Conservation (phyloP, 202 grass and related monocot species). For the Dendrocalamus latiflorus region DNA sequence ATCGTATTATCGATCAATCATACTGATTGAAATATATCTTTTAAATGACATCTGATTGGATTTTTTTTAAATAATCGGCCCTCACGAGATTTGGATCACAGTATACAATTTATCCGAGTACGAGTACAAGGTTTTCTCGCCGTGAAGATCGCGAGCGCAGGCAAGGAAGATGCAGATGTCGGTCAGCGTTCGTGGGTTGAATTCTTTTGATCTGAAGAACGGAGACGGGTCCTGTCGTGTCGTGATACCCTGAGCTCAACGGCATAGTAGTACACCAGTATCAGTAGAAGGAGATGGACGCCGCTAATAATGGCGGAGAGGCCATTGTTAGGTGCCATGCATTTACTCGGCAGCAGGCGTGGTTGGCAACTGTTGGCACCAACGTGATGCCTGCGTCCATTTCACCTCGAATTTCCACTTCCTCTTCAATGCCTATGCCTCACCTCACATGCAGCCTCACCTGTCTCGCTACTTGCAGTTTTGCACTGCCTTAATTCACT, state of each 20-base stretch:
- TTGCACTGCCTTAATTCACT: not conserved
- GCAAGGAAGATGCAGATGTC: no score
- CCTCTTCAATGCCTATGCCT: constrained; percentile 12
- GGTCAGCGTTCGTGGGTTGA: not conserved
- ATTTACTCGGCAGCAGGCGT: not conserved
- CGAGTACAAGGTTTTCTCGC: not conserved
- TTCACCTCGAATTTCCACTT: not conserved
- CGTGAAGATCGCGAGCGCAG: not conserved
- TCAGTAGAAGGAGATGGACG: not conserved
- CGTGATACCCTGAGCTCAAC: not conserved
- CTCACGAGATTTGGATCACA: no score
- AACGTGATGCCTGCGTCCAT: not conserved
- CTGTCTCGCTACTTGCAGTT: not conserved
- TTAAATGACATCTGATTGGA: no score
- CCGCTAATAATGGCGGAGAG: not conserved
- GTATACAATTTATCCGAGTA: not conserved
- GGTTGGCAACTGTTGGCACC: not conserved
- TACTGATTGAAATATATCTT: no score
- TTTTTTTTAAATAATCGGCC: no score
- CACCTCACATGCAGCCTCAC: no score
- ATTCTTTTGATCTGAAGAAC: not conserved
- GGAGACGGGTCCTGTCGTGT: not conserved
- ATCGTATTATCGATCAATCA: no score
- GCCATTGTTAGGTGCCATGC: not conserved
- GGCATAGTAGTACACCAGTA: not conserved